These are phyloP conservation scores for Ceratobasidium papillatum DNA, from an alignment of 1,284 basidiomycete species.

Conservation along the genomic window DNA sequence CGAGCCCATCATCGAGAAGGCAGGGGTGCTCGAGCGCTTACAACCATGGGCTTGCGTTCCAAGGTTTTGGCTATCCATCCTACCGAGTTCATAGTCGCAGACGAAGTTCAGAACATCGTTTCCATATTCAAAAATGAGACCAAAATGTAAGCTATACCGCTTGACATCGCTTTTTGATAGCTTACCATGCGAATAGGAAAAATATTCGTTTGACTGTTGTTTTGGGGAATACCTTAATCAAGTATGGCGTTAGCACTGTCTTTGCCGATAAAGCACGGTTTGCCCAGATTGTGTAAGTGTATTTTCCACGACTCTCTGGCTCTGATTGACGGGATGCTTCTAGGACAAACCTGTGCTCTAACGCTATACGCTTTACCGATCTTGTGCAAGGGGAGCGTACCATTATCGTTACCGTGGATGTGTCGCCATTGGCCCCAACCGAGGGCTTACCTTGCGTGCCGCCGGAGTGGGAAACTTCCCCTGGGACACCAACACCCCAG, in stretches of 20 bases:
- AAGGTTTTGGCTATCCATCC: conserved; percentile 46
- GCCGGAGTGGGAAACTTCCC: conserved; percentile 33
- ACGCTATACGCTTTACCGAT: conserved; percentile 46
- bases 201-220: conserved; percentile 46
- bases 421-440: conserved; percentile 45
- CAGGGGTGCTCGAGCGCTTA: conserved; percentile 6
- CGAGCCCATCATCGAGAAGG: not conserved
- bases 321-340: not conserved
- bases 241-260: conserved; percentile 43
- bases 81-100: conserved; percentile 51
- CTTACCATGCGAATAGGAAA: conserved; percentile 46
- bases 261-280: conserved; percentile 48
- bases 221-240: conserved; percentile 46
- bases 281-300: conserved; percentile 46
- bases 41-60: not conserved
- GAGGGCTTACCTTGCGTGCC: conserved; percentile 22
- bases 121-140: conserved; percentile 55
- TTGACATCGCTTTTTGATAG: not conserved
- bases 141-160: conserved; percentile 49
- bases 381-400: conserved; percentile 43
- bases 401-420: conserved; percentile 47
- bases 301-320: not conserved
- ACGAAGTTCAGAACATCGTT: conserved; percentile 51
- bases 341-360: conserved; percentile 48
- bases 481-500: conserved; percentile 36